phyloP scores from a whole-genome alignment of 2,329 filamentous ascomycete species.

The Hawksworthiomyces lignivorus region DNA sequence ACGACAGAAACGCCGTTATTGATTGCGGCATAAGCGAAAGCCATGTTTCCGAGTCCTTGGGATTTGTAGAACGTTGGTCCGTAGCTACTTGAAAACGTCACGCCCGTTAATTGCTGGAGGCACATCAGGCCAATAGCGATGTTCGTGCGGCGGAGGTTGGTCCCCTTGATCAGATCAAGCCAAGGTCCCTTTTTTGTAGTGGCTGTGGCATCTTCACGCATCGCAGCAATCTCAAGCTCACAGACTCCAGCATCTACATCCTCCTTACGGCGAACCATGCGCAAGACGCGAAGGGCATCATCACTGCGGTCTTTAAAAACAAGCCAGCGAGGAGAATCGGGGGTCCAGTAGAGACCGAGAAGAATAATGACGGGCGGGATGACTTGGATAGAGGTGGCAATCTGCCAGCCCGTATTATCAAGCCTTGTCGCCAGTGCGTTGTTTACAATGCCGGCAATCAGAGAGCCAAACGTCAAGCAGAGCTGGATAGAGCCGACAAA shows the following conservation, averaged over 20 bases:
- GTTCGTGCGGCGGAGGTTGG: constrained; percentile 6
- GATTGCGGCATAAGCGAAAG: constrained; percentile 5
- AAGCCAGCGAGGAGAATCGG: too few relatives aligned
- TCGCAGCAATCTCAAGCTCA: constrained; percentile 4
- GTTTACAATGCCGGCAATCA: constrained; percentile 5
- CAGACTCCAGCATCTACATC: constrained; percentile 3
- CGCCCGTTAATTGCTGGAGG: constrained; percentile 5
- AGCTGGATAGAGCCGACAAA: constrained; percentile 7
- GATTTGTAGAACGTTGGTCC: constrained; percentile 5
- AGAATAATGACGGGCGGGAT: constrained; percentile 3
- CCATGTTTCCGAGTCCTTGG: constrained; percentile 2
- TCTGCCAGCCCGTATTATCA: constrained; percentile 4
- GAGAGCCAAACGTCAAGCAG: constrained; percentile 5
- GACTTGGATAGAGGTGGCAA: too few relatives aligned
- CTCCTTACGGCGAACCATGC: constrained; percentile 1
- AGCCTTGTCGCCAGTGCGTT: neutral
- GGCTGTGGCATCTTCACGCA: constrained; percentile 3
- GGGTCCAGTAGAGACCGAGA: constrained; percentile 1
- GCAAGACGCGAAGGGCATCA: too few relatives aligned
- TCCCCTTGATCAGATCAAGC: neutral
- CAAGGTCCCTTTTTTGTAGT: constrained; percentile 3
- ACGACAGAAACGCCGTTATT: constrained; percentile 5
- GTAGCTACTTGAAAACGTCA: constrained; percentile 4
- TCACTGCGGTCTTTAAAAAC: too few relatives aligned
- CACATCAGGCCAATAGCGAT: constrained; percentile 6